Conservation (phyloP, 805 yeast genomes). For the Nakazawaea pomicola region DNA sequence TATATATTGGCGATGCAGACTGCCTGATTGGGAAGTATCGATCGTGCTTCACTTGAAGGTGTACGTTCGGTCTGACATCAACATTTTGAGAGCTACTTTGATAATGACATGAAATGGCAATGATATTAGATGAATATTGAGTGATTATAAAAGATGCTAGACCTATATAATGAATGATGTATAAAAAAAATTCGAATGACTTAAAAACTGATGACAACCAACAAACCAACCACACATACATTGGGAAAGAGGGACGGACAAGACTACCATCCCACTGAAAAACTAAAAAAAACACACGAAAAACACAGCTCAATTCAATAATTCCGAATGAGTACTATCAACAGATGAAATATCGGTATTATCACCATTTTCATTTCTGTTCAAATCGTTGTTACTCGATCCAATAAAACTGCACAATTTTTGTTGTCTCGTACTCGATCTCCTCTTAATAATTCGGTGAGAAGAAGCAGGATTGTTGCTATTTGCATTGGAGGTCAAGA, state of each 20-base stretch:
- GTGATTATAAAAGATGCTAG: too few relatives aligned
- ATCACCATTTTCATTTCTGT: neutral
- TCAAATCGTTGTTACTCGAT: neutral
- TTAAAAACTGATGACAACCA: too few relatives aligned
- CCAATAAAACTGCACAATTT: neutral
- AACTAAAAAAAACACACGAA: neutral
- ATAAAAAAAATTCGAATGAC: too few relatives aligned
- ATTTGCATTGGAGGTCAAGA: neutral
- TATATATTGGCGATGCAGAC: neutral
- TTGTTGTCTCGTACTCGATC: neutral
- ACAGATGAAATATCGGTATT: conserved; percentile 1
- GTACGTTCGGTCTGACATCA: too few relatives aligned
- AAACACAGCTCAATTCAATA: neutral
- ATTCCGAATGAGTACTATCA: neutral
- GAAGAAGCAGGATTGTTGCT: neutral
- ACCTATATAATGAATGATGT: too few relatives aligned
- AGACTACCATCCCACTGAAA: too few relatives aligned
- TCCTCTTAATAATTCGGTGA: neutral
- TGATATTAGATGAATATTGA: too few relatives aligned
- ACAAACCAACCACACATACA: too few relatives aligned
- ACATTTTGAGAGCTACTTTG: too few relatives aligned
- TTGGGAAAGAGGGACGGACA: too few relatives aligned
- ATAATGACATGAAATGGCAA: too few relatives aligned
- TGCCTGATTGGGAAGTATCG: neutral
- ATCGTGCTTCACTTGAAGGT: neutral